Evolutionary conservation across 1,284 basidiomycete species (phyloP), one percentile per base, ranked within the genome.

Genomic region (Irpex lacteus): DNA sequence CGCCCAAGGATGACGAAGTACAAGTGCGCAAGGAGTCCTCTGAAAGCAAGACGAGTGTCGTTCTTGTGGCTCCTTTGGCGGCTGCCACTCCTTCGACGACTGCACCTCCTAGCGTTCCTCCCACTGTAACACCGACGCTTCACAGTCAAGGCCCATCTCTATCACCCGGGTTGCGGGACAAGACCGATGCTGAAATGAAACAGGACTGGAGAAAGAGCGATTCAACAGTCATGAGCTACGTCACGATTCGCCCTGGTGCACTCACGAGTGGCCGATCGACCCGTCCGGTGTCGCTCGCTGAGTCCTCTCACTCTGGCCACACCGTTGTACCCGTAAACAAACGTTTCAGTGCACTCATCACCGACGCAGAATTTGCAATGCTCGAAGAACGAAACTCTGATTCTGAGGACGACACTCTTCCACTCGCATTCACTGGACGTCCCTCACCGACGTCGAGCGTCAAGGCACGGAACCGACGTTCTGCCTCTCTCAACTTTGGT

Each of bases 131-230:
- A 26, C 26, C 74, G 60, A 76, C 71, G 65, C 72, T 80, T 58
- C 67, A 75, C 26, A 64, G 59, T 49, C 57, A 59, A 36, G 60
- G 62, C 5, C 37, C 40, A 38, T 38, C 60, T 11, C 6, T 18
- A 11, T 55, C 63, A 5, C 32, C 40, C 4, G 15, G 32, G 19
- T 9, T 64, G 54, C 62, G 66, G 68, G 76, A 75, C 53, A 74
- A 71, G 65, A 69, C 72, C 38, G 74, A 72, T 55, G 74, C 72
- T 65, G 75, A 71, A 57, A 71, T 71, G 69, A 90, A 86, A 76
- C 89, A 91, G 67, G 77, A 81, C 40, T 88, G 87, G 85, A 77
- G 90, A 67, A 89, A 88, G 75, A 90, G 88, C 68, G 90, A 92
- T 74, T 86, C 90, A 5, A 90, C 89, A 9, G 85, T 88, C 72